Evolutionary conservation across 1,139 yeast genomes (phyloP).

Genomic region (Hemisphaericaspora lyxosophila): DNA sequence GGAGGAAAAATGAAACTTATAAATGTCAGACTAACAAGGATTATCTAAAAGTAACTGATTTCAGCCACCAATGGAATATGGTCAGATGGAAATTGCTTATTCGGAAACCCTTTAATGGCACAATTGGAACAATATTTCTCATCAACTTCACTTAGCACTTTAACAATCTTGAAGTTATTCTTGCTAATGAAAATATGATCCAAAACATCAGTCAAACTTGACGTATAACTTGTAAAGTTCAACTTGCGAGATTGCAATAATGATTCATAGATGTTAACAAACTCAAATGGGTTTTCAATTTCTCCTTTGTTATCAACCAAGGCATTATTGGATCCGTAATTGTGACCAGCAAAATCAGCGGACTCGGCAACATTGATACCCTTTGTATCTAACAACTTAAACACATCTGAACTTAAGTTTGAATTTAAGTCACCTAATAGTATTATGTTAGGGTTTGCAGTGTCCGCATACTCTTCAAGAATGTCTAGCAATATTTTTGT

Average conservation of each 20-base stretch:
- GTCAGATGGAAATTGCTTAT: slow-evolving; percentile 43
- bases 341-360: slow-evolving; percentile 24
- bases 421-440: slow-evolving; percentile 59
- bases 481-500: slow-evolving; percentile 44
- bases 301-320: slow-evolving; percentile 12
- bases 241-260: slow-evolving; percentile 22
- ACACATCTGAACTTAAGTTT: slow-evolving; percentile 47
- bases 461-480: slow-evolving; percentile 22
- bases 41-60: slow-evolving; percentile 8
- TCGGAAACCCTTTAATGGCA: slow-evolving; percentile 37
- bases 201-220: slow-evolving; percentile 48
- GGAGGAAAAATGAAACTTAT: no score
- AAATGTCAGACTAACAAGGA: no score
- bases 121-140: slow-evolving; percentile 15
- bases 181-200: slow-evolving; percentile 60
- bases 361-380: slow-evolving; percentile 27
- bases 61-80: slow-evolving; percentile 36
- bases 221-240: slow-evolving; percentile 51
- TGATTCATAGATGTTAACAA: slow-evolving; percentile 22
- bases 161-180: slow-evolving; percentile 19
- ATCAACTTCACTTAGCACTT: slow-evolving; percentile 24
- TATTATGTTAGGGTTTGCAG: slow-evolving; percentile 19
- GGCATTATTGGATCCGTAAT: slow-evolving; percentile 36
- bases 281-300: slow-evolving; percentile 22
- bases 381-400: slow-evolving; percentile 41